Conservation (phyloP, 495 filamentous ascomycete species). For the Annulohypoxylon nitens region DNA sequence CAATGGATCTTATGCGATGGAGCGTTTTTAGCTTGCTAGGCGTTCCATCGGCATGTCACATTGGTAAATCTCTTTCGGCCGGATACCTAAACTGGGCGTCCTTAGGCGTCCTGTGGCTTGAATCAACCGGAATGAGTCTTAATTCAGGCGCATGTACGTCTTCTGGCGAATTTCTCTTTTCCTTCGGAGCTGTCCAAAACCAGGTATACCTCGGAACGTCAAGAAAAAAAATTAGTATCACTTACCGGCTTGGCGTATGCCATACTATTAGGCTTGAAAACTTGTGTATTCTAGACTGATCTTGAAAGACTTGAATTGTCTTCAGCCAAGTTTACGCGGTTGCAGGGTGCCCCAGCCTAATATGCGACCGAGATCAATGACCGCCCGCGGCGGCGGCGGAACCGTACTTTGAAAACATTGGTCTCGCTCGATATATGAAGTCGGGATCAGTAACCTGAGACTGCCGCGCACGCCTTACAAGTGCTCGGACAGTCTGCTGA, state of each 20-base stretch:
- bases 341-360: constrained; percentile 5
- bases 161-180: constrained; percentile 1
- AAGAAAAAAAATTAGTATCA: constrained; percentile 7
- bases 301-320: constrained; percentile 2
- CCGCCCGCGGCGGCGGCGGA: constrained; percentile 9
- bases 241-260: constrained; percentile 35
- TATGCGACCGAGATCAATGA: constrained; percentile 26
- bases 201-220: constrained; percentile 11
- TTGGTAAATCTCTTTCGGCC: constrained; percentile 6
- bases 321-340: constrained; percentile 16
- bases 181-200: constrained; percentile 19
- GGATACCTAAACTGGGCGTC: constrained; percentile 2
- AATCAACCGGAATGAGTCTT: constrained; percentile 6
- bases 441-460: constrained; percentile 7
- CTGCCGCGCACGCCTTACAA: constrained; percentile 6
- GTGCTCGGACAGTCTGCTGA: not conserved
- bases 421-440: constrained; percentile 22
- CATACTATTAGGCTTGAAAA: constrained; percentile 16
- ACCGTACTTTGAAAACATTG: constrained; percentile 18
- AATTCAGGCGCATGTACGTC: constrained; percentile 7
- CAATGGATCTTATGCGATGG: constrained; percentile 3
- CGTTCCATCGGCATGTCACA: constrained; percentile 7
- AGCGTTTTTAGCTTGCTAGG: constrained; percentile 11
- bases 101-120: constrained; percentile 8
- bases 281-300: constrained; percentile 19